A percentile compares a stretch with the other conserved stretches of the same genome.
Evolutionary conservation across 164 flowering plant genomes (phyloP).

Genomic region (Paratinospora sagittata): DNA sequence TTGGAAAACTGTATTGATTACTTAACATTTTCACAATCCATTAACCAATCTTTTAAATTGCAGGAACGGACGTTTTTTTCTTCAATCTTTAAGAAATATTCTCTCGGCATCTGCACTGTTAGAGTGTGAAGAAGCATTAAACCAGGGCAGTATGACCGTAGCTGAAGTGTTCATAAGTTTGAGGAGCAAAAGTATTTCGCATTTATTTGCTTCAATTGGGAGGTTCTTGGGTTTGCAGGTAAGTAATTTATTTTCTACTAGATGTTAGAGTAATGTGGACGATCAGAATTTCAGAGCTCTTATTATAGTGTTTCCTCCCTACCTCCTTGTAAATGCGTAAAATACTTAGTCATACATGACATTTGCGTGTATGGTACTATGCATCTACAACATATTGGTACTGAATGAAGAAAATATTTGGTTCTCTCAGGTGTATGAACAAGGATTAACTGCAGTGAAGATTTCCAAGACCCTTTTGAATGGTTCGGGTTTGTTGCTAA

Average conservation of each 20-base stretch:
- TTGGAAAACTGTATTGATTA: background rate
- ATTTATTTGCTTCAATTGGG: conserved; percentile 77
- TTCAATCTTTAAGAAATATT: conserved; percentile 66
- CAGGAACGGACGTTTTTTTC: conserved; percentile 88
- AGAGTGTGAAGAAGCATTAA: conserved; percentile 84
- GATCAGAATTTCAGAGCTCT: too few relatives aligned
- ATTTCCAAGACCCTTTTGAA: conserved; percentile 51
- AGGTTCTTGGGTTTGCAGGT: conserved; percentile 91
- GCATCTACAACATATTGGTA: background rate
- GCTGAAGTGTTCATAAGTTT: conserved; percentile 68
- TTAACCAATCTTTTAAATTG: conserved; percentile 9
- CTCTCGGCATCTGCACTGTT: conserved; percentile 42
- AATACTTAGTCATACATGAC: background rate
- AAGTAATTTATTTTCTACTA: conserved; percentile 4
- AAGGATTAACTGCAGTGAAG: conserved; percentile 52
- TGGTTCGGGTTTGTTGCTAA: conserved; percentile 53
- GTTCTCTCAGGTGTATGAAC: conserved; percentile 74
- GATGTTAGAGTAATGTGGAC: background rate
- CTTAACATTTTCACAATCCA: background rate
- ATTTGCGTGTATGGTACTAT: background rate
- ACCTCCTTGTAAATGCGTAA: background rate
- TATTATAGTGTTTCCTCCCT: background rate
- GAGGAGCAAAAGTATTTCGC: conserved; percentile 79
- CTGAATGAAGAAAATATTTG: conserved; percentile 1
- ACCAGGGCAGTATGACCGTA: conserved; percentile 69